Evolutionary conservation across 2,329 filamentous ascomycete species (phyloP), one percentile per base, ranked within the genome.

Genomic region (Fusarium anguioides): DNA sequence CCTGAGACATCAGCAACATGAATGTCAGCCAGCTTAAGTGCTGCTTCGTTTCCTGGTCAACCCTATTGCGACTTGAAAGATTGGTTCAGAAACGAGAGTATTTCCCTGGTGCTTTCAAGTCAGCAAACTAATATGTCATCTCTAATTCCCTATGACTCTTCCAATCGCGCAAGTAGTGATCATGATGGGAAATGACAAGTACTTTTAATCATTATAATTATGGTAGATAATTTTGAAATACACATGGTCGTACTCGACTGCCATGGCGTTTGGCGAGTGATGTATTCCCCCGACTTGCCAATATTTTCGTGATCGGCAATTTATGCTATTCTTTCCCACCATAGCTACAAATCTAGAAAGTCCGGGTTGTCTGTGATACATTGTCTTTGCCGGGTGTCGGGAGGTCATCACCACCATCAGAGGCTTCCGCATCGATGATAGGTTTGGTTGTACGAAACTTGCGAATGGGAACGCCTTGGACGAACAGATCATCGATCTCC

Each of bases 401-500:
- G 24, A 49, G 33, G 14, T 54, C 42, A 31, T 40, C 33, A 17
- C 33, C 42, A 18, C 33, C 10, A 24, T 33, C 50, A 11, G 40
- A 53, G 35, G 41, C 51, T 29, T 54, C 51, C 21, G 36, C 20
- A 18, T 44, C 20, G 31, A 26, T 26, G 21, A 29, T 14, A 31
- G 39, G 17, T 2, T 37, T 23, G 17, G 33, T 26, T 31, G 29
- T 57, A n/a, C 29, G 37, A n/a, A 74, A 73, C 45, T 66, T 65
- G 27, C 66, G 39, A 23, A 73, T 52, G 8, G 60, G 59, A 5
- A 71, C 54, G 8, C 48, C 50, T 9, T 51, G 52, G 18, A 62
- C 36, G 45, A 72, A 74, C 15, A 73, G 44, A 4, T 47, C 33
- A 20, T 82, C 66, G n/a, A 72, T 41, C 35, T 73, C 50, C 39